These are phyloP conservation scores for Mycena crocata DNA, from an alignment of 768 basidiomycete species.

Conservation along the genomic window DNA sequence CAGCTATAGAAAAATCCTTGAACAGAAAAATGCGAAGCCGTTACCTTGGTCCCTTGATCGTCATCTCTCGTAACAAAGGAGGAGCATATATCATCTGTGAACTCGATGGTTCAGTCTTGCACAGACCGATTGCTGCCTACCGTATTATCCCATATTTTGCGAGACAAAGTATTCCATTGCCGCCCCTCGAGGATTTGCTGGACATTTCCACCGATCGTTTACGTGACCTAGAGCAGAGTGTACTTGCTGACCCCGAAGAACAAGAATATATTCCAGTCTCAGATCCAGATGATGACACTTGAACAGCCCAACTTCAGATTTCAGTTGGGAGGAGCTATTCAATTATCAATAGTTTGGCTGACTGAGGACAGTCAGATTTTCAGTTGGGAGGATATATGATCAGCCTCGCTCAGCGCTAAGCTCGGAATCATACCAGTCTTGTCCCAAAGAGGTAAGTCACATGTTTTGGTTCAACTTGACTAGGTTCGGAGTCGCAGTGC, in stretches of 20 bases:
- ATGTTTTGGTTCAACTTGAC: too few relatives aligned
- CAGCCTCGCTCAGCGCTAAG: too few relatives aligned
- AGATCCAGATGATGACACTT: too few relatives aligned
- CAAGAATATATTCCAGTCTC: background rate
- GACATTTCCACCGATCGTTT: constrained; percentile 24
- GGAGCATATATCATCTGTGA: constrained; percentile 37
- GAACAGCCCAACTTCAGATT: background rate
- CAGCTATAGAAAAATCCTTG: constrained; percentile 46
- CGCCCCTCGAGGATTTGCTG: constrained; percentile 27
- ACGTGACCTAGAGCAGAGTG: constrained; percentile 2
- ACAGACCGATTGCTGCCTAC: constrained; percentile 36
- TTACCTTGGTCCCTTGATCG: constrained; percentile 49
- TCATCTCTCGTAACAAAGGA: constrained; percentile 39
- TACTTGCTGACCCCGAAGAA: background rate
- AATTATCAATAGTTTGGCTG: background rate
- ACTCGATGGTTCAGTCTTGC: constrained; percentile 14
- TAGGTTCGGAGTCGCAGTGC: too few relatives aligned
- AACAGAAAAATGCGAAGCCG: constrained; percentile 40
- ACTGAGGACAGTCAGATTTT: constrained; percentile 6
- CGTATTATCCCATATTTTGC: constrained; percentile 41
- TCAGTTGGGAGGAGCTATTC: constrained; percentile 1
- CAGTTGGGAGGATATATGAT: constrained; percentile 12
- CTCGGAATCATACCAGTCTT: too few relatives aligned
- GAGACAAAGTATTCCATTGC: constrained; percentile 15
- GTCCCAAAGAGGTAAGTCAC: too few relatives aligned